Evolutionary conservation across 371 early-diverging fungal species (phyloP).

Genomic region (Apophysomyces variabilis): DNA sequence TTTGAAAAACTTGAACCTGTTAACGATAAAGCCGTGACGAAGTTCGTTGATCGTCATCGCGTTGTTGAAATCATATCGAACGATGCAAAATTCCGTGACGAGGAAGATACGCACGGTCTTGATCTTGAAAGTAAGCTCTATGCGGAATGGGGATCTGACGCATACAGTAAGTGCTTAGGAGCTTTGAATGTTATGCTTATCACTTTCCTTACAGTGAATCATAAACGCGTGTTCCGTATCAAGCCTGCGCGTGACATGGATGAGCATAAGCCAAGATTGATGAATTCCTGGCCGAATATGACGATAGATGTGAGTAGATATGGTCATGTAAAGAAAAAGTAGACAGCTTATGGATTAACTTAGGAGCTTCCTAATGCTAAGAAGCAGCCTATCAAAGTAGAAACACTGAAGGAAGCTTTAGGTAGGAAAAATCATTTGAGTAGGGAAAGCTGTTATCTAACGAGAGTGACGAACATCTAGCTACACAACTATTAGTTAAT

Average conservation of each 20-base stretch:
- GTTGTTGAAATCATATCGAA: conserved; percentile 48
- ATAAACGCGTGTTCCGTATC: conserved; percentile 18
- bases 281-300: conserved; percentile 8
- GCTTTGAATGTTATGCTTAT: background rate
- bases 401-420: conserved; percentile 22
- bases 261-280: conserved; percentile 24
- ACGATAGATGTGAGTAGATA: conserved; percentile 1
- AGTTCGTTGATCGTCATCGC: conserved; percentile 36
- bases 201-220: conserved; percentile 13
- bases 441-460: too few species aligned
- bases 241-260: background rate
- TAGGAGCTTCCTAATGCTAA: background rate
- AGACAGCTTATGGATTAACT: background rate
- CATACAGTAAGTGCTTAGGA: conserved; percentile 25
- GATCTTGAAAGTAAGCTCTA: conserved; percentile 50
- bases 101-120: conserved; percentile 47
- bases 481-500: conserved; percentile 1
- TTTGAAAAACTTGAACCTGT: conserved; percentile 38
- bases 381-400: conserved; percentile 15
- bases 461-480: background rate
- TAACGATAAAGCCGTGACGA: conserved; percentile 28
- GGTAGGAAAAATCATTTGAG: conserved; percentile 5
- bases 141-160: conserved; percentile 50
- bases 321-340: background rate
- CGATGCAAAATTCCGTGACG: conserved; percentile 45